Conservation (phyloP, 2,329 filamentous ascomycete genomes). For the Xylaria sp. region DNA sequence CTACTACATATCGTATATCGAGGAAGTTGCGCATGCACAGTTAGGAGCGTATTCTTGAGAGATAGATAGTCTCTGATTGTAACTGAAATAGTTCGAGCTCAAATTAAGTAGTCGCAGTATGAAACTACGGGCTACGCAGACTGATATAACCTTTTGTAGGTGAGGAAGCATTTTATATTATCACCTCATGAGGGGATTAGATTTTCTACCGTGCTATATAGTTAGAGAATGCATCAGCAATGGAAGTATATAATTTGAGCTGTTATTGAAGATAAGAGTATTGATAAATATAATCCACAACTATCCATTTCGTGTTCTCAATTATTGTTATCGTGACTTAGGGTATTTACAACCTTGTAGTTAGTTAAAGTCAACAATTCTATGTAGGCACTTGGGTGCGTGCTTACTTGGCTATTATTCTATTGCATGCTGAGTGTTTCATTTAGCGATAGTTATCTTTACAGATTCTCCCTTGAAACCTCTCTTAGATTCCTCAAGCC, state of each 20-base stretch:
- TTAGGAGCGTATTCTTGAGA: too few species aligned
- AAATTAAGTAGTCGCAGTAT: too few species aligned
- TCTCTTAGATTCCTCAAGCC: background rate
- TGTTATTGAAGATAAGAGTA: background rate
- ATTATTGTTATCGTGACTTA: background rate
- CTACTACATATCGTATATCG: background rate
- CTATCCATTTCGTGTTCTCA: background rate
- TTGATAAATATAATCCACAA: background rate
- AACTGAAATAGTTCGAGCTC: too few species aligned
- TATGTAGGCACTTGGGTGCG: background rate
- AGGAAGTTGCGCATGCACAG: too few species aligned
- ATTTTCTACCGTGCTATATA: too few species aligned
- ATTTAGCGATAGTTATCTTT: background rate
- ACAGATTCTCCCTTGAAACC: background rate
- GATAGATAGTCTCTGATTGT: too few species aligned
- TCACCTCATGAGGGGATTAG: too few species aligned
- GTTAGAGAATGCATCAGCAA: too few species aligned
- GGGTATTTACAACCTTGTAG: background rate
- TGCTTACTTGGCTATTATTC: background rate
- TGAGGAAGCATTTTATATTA: too few species aligned
- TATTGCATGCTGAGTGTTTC: background rate
- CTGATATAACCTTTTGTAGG: too few species aligned
- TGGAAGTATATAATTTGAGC: background rate
- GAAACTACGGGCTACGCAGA: too few species aligned
- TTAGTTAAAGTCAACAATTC: too few species aligned